phyloP scores from a whole-genome alignment of 2,329 filamentous ascomycete genomes.

The Ophiostoma sp. region DNA sequence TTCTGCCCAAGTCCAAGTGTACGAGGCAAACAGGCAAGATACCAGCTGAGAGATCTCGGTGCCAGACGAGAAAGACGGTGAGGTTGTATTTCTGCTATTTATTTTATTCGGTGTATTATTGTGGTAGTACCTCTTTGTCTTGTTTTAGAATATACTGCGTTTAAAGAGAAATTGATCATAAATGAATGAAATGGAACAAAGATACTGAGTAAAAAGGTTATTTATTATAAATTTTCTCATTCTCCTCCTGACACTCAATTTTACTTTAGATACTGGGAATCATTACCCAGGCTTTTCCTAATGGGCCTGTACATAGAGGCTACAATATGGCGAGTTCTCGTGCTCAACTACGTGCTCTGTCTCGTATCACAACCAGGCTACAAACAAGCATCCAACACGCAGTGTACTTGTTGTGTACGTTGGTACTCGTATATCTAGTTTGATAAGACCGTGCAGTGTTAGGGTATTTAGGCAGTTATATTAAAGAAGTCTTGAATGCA shows the following conservation, averaged over 20 bases:
- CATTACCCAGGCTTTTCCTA: too few species aligned
- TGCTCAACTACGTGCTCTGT: neutral
- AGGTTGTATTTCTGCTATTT: neutral
- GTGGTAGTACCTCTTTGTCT: neutral
- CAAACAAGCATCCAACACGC: neutral
- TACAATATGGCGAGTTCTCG: neutral
- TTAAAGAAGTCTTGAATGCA: neutral
- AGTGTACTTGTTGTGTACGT: neutral
- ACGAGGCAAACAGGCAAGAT: neutral
- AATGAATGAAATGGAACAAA: too few species aligned
- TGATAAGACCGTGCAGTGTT: neutral
- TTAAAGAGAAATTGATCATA: too few species aligned
- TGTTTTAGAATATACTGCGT: neutral
- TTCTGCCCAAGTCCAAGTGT: too few species aligned
- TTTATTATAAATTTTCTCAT: too few species aligned
- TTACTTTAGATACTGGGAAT: too few species aligned
- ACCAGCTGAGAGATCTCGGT: neutral
- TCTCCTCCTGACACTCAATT: too few species aligned
- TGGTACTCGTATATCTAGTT: neutral
- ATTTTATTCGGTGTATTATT: neutral
- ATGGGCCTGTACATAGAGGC: too few species aligned
- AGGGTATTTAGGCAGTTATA: neutral
- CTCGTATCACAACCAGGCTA: neutral
- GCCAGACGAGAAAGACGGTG: neutral
- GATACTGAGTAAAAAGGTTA: too few species aligned